Conservation (phyloP, 768 basidiomycete species). For the Amanita pallidorosea region DNA sequence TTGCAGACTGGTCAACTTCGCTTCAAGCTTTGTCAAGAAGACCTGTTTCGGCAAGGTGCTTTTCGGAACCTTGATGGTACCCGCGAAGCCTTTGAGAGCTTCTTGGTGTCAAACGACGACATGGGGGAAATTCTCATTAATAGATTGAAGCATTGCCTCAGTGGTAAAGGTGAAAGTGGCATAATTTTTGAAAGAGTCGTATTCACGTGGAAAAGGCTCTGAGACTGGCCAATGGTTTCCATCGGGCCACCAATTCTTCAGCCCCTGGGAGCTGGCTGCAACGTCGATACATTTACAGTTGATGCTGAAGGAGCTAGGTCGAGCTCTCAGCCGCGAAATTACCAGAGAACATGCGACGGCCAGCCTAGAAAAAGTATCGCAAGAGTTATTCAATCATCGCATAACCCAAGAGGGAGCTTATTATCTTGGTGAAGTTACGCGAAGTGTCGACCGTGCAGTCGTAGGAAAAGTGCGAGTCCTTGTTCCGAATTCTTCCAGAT, state of each 20-base stretch:
- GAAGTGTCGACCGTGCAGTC: constrained; percentile 54
- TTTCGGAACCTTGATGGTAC: constrained; percentile 68
- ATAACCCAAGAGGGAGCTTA: constrained; percentile 74
- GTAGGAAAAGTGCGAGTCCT: constrained; percentile 47
- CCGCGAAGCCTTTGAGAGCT: constrained; percentile 55
- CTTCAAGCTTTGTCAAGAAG: constrained; percentile 44
- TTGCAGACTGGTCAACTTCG: constrained; percentile 41
- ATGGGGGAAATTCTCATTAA: constrained; percentile 54
- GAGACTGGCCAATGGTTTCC: constrained; percentile 28
- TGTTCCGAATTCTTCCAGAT: neutral
- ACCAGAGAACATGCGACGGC: constrained; percentile 44
- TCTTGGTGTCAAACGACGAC: constrained; percentile 33
- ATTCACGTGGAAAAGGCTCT: constrained; percentile 21
- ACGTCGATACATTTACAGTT: constrained; percentile 75
- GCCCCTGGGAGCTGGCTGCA: constrained; percentile 77
- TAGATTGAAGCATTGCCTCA: constrained; percentile 56
- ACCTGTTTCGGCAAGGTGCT: constrained; percentile 65
- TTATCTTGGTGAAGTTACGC: constrained; percentile 75
- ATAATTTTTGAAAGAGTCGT: neutral
- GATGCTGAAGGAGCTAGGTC: constrained; percentile 62
- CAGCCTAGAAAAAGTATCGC: constrained; percentile 55
- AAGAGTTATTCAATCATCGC: constrained; percentile 59
- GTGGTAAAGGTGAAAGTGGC: constrained; percentile 51
- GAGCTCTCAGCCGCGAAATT: constrained; percentile 49
- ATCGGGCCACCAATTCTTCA: constrained; percentile 57